Percentiles rank a stretch among this genome's conserved stretches.
These are phyloP conservation scores for Rasamsonia emersonii DNA, from an alignment of 2,329 filamentous ascomycete species.

Conservation along the genomic window DNA sequence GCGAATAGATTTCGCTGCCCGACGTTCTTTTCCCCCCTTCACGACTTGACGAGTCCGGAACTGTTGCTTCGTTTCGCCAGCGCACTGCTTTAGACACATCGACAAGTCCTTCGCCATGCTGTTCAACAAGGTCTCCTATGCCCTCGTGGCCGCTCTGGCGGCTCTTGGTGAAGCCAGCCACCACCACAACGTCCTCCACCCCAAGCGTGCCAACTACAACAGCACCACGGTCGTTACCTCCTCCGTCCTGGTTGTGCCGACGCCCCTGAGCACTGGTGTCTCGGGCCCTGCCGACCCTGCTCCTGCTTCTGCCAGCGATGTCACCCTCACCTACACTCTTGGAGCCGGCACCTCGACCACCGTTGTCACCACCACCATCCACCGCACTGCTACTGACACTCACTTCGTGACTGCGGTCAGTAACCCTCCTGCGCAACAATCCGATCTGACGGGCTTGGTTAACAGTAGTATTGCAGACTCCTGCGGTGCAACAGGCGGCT, in stretches of 20 bases:
- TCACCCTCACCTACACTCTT: slow-evolving; percentile 33
- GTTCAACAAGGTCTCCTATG: slow-evolving; percentile 27
- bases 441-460: slow-evolving; percentile 1
- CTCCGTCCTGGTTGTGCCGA: slow-evolving; percentile 6
- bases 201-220: slow-evolving; percentile 11
- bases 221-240: slow-evolving; percentile 15
- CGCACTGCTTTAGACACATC: slow-evolving; percentile 6
- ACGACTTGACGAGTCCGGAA: slow-evolving; percentile 6
- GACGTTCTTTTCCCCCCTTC: too few species aligned
- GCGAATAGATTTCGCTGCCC: slow-evolving; percentile 35
- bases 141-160: slow-evolving; percentile 27
- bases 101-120: slow-evolving; percentile 23
- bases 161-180: slow-evolving; percentile 25
- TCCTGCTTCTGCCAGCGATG: slow-evolving; percentile 10
- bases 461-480: too few species aligned
- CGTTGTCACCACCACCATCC: slow-evolving; percentile 31
- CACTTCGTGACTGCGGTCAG: slow-evolving; percentile 9
- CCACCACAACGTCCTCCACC: slow-evolving; percentile 16
- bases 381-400: slow-evolving; percentile 22
- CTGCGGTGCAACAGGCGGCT: too few species aligned
- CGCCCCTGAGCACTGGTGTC: slow-evolving; percentile 15
- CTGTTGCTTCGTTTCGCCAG: too few species aligned
- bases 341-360: slow-evolving; percentile 25
- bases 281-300: slow-evolving; percentile 8
- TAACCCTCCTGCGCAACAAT: neutral